Evolutionary conservation across 108 stramenopile genomes (phyloP).

Genomic region (Stephanodiscus triporus): DNA sequence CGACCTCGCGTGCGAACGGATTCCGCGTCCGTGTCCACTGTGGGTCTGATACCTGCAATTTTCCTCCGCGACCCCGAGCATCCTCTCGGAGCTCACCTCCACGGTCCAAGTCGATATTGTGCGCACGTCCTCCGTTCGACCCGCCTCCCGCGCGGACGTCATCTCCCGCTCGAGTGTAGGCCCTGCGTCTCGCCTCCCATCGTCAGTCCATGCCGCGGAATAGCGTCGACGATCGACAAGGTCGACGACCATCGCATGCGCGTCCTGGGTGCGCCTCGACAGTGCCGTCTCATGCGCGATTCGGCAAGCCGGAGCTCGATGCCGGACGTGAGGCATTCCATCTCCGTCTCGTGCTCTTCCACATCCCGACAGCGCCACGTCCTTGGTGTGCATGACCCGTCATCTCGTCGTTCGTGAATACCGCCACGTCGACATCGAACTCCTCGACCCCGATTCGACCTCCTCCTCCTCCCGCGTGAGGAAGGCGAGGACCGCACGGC

Average conservation of each 20-base stretch:
- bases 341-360: conserved; percentile 43
- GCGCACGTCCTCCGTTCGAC: conserved; percentile 10
- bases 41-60: conserved; percentile 19
- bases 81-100: conserved; percentile 14
- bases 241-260: background rate
- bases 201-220: too few relatives aligned
- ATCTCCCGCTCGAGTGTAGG: conserved; percentile 11
- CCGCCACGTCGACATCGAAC: background rate
- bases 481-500: background rate
- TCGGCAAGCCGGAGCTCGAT: conserved; percentile 25
- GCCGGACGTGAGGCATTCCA: conserved; percentile 12
- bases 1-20: background rate
- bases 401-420: conserved; percentile 12
- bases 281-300: background rate
- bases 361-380: conserved; percentile 26
- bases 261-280: background rate
- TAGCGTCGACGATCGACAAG: background rate
- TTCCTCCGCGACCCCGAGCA: conserved; percentile 20
- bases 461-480: background rate
- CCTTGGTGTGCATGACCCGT: conserved; percentile 35
- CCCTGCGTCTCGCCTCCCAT: conserved; percentile 3
- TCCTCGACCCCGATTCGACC: background rate
- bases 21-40: conserved; percentile 18
- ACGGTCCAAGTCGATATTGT: conserved; percentile 7
- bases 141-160: conserved; percentile 5